These are phyloP conservation scores for Logfia minima DNA, from an alignment of 129 eudicot genomes.

Conservation along the genomic window DNA sequence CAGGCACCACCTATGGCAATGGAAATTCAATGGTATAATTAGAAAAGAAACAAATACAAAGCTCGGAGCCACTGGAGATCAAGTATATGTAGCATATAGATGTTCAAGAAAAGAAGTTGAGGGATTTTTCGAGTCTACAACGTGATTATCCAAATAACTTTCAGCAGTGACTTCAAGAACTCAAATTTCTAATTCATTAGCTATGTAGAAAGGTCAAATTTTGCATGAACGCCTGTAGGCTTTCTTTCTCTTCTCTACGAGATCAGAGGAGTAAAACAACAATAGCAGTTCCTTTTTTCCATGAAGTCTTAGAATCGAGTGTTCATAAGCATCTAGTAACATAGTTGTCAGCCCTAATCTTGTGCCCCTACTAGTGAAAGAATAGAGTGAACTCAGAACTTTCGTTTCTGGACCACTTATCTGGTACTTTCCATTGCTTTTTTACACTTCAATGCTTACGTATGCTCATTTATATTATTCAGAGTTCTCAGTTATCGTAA, in stretches of 20 bases:
- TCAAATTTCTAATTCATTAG: not conserved
- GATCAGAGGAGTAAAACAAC: conserved; percentile 8
- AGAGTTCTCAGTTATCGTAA: not conserved
- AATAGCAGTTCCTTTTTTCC: not conserved
- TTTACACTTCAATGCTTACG: not conserved
- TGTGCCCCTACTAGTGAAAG: not conserved
- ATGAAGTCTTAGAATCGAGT: not conserved
- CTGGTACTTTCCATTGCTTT: not conserved
- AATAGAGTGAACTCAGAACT: conserved; percentile 2
- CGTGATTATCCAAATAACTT: not conserved
- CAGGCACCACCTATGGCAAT: conserved; percentile 14
- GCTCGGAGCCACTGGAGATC: not conserved
- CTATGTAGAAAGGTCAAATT: not conserved
- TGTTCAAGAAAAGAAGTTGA: conserved; percentile 2
- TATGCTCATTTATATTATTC: not conserved
- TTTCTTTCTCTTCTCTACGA: not conserved
- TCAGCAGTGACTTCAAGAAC: too few species aligned
- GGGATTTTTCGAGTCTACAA: not conserved
- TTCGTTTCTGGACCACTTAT: not conserved
- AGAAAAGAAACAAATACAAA: not conserved
- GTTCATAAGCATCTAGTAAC: conserved; percentile 4
- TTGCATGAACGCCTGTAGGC: conserved; percentile 13
- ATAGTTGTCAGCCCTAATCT: conserved; percentile 10
- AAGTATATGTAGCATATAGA: not conserved
- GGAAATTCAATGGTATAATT: not conserved